Evolutionary conservation across 108 stramenopile species (phyloP).

Genomic region (Cyclotella cryptica): DNA sequence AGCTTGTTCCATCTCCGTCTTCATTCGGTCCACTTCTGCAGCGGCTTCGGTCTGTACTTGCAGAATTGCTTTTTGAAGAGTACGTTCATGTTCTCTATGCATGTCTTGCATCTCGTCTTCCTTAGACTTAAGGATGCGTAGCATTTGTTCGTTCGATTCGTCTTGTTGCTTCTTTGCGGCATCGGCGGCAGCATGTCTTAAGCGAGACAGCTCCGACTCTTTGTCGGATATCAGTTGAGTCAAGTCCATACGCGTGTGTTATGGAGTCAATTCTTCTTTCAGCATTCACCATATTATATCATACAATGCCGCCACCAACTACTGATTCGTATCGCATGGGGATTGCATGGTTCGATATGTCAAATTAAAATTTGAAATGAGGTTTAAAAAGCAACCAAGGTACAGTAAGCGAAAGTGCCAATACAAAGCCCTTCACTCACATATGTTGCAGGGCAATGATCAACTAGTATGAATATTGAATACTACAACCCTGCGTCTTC

Average conservation of each 20-base stretch:
- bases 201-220: constrained; percentile 15
- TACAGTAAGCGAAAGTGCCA: too few species aligned
- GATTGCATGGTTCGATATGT: too few species aligned
- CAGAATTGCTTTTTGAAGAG: constrained; percentile 15
- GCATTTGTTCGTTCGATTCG: constrained; percentile 18
- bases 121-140: constrained; percentile 11
- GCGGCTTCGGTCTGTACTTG: constrained; percentile 19
- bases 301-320: too few species aligned
- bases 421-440: too few species aligned
- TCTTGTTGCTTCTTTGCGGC: constrained; percentile 29
- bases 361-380: too few species aligned
- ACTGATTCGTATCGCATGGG: too few species aligned
- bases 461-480: not conserved
- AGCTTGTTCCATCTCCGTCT: constrained; percentile 11
- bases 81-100: constrained; percentile 7
- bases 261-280: not conserved
- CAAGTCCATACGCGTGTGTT: not conserved
- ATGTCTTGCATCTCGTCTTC: constrained; percentile 28
- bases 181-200: constrained; percentile 20
- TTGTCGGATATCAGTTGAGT: constrained; percentile 8
- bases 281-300: too few species aligned
- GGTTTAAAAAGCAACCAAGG: too few species aligned
- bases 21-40: constrained; percentile 17
- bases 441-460: too few species aligned
- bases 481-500: not conserved